Evolutionary conservation across 2,329 filamentous ascomycete genomes (phyloP), one percentile per base, ranked within the genome.

Genomic region (Fusarium lateritium): DNA sequence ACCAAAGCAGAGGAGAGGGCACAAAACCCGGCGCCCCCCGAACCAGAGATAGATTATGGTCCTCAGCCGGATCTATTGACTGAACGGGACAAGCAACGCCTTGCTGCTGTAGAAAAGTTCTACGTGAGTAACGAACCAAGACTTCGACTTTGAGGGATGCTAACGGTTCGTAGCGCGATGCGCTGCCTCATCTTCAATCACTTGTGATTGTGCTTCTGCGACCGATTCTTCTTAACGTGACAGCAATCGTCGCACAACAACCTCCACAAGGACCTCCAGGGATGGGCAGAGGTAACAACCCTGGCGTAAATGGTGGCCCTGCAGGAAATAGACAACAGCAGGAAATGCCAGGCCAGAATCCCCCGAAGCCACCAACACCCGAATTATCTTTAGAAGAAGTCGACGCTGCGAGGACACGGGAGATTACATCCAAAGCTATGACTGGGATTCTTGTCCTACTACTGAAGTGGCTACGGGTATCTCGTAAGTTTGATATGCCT

Each of bases 381-480:
- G 85, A 88, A 45, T 79, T 83, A 14, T 83, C 87, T 1, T 82
- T 89, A 5, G 94, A 97, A 62, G 94, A 98, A 73, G 81, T 97
- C 17, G 94, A 98, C 78, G 89, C 91, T 40, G 86, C 92, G 56
- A 88, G 97, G 50, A 90, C 89, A 17, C 89, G 95, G 57, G 96
- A 99, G 79, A 94, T 99, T 52, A 92, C 92, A 14, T 89, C 91
- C 26, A 98, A 98, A 79, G 95, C 95, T 1, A 91, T 97, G 22
- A 96, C 94, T n/a, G 94, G 92, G 2, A 92, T 94, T 56, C 82
- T 99, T 28, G 83, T 99, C 28, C 83, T 97, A n/a, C 81, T 98
- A 44, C 78, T 98, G 64, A 99, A 98, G 80, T 99, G 96, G 96
- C 91, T 98, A 74, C 97, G 97, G 78, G 84, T 97, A 55, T 98